These are phyloP conservation scores for Thalassiosira hispida DNA, from an alignment of 352 stramenopile species.

Conservation along the genomic window DNA sequence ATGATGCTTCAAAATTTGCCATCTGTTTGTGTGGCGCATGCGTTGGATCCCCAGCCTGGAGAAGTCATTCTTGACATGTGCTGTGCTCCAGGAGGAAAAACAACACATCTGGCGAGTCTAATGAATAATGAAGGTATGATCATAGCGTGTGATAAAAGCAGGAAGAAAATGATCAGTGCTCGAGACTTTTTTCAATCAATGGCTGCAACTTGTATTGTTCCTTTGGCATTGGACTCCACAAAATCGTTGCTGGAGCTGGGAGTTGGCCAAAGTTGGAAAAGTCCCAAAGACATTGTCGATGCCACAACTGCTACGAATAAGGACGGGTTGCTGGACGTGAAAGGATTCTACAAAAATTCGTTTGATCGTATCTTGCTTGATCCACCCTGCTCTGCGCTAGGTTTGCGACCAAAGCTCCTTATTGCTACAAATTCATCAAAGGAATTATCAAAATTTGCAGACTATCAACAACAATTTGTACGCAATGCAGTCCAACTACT, in stretches of 20 bases:
- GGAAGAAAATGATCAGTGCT: slow-evolving; percentile 86
- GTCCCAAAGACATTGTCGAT: slow-evolving; percentile 80
- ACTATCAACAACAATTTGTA: slow-evolving; percentile 74
- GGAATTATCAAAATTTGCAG: slow-evolving; percentile 81
- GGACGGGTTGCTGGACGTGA: slow-evolving; percentile 86
- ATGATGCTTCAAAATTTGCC: slow-evolving; percentile 94
- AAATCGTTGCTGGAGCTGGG: slow-evolving; percentile 81
- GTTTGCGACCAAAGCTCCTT: slow-evolving; percentile 90
- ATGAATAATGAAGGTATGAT: slow-evolving; percentile 90
- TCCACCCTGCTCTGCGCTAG: slow-evolving; percentile 91
- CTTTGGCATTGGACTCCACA: slow-evolving; percentile 88
- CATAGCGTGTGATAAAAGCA: slow-evolving; percentile 90
- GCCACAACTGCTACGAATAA: slow-evolving; percentile 65
- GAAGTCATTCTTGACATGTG: slow-evolving; percentile 94
- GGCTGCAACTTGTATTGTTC: slow-evolving; percentile 68
- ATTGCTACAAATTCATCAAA: slow-evolving; percentile 64
- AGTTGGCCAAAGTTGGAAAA: slow-evolving; percentile 23
- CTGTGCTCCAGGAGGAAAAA: slow-evolving; percentile 92
- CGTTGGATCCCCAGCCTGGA: slow-evolving; percentile 86
- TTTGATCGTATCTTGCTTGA: slow-evolving; percentile 94
- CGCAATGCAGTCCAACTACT: slow-evolving; percentile 87
- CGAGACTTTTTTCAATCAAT: slow-evolving; percentile 85
- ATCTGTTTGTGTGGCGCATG: slow-evolving; percentile 90
- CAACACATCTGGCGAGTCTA: slow-evolving; percentile 91
- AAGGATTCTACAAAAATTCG: slow-evolving; percentile 90